These are phyloP conservation scores for Lycium barbarum DNA, from an alignment of 257 asterid genomes.

Conservation along the genomic window DNA sequence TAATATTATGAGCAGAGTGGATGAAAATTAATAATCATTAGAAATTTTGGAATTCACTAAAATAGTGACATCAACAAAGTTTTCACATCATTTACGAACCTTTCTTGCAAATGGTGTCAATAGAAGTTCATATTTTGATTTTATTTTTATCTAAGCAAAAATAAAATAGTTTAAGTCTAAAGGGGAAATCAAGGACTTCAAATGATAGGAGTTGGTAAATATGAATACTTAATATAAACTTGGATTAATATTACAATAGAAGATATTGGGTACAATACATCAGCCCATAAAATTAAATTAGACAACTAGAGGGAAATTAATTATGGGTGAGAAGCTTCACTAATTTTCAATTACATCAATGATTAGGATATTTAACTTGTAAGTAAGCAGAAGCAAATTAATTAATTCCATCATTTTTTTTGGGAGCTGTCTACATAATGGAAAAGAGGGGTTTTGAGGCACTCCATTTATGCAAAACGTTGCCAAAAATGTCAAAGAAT, in stretches of 20 bases:
- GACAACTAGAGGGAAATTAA: not conserved
- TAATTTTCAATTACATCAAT: not conserved
- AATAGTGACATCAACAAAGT: too few relatives aligned
- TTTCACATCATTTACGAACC: too few relatives aligned
- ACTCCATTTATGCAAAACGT: constrained; percentile 43
- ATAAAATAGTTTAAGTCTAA: not conserved
- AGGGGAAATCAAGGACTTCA: not conserved
- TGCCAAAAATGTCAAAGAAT: constrained; percentile 53
- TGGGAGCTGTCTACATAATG: not conserved
- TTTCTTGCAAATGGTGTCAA: too few relatives aligned
- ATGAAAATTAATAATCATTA: too few relatives aligned
- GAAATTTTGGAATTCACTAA: too few relatives aligned
- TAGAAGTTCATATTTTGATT: not conserved
- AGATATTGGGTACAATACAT: not conserved
- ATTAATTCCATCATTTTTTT: not conserved
- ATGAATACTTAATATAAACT: not conserved
- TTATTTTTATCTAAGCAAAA: not conserved
- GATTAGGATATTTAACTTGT: not conserved
- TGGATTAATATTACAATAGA: not conserved
- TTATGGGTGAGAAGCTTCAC: not conserved
- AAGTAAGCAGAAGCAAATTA: not conserved
- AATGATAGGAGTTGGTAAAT: not conserved
- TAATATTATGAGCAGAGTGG: too few relatives aligned
- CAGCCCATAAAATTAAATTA: not conserved
- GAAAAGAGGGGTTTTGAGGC: not conserved